Evolutionary conservation across 2,329 filamentous ascomycete species (phyloP).

Genomic region (Claviceps digitariae): DNA sequence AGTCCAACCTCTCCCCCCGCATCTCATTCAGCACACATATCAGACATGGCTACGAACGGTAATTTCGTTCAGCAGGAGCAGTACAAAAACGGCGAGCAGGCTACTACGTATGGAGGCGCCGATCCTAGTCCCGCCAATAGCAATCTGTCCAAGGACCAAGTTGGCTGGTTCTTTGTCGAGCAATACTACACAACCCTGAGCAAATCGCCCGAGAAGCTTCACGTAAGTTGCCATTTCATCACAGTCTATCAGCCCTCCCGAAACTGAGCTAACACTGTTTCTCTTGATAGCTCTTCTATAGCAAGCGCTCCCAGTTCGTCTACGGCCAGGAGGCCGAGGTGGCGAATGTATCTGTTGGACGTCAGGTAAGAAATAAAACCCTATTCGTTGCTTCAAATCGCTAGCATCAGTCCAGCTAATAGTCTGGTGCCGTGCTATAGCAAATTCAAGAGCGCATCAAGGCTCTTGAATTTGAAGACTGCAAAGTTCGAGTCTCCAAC

Average conservation of each 20-base stretch:
- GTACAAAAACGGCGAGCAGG: slow-evolving; percentile 26
- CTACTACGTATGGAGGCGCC: slow-evolving; percentile 21
- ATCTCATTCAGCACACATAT: slow-evolving; percentile 8
- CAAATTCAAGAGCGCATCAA: slow-evolving; percentile 91
- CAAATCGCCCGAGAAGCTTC: slow-evolving; percentile 86
- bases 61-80: slow-evolving; percentile 33
- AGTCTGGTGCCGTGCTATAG: slow-evolving; percentile 29
- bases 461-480: slow-evolving; percentile 85
- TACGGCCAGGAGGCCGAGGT: slow-evolving; percentile 85
- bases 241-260: not conserved
- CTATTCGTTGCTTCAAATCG: not conserved
- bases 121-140: slow-evolving; percentile 23
- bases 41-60: slow-evolving; percentile 46
- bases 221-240: slow-evolving; percentile 35
- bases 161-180: slow-evolving; percentile 99
- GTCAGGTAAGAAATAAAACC: slow-evolving; percentile 44
- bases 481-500: slow-evolving; percentile 96
- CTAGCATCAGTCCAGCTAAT: slow-evolving; percentile 6
- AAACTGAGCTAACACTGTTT: not conserved
- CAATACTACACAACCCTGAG: slow-evolving; percentile 98
- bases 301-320: slow-evolving; percentile 90
- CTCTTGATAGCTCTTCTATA: slow-evolving; percentile 64
- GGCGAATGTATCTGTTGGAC: slow-evolving; percentile 72
- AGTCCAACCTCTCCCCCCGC: slow-evolving; percentile 3
- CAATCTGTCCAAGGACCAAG: slow-evolving; percentile 70